Evolutionary conservation across 2,329 filamentous ascomycete genomes (phyloP), one percentile per base, ranked within the genome.

Genomic region (Paecilomyces niveus): DNA sequence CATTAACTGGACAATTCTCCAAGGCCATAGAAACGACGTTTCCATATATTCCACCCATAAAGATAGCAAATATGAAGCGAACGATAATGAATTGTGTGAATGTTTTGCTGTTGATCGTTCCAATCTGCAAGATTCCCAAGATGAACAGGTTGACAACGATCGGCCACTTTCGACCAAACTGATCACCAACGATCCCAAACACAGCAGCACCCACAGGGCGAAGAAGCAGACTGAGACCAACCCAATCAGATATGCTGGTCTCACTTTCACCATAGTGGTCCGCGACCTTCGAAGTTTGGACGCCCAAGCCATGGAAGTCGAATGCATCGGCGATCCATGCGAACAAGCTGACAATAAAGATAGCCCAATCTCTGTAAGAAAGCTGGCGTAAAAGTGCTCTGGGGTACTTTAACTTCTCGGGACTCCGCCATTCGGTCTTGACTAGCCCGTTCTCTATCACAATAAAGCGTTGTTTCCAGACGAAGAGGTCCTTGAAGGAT

Each of bases 21-120:
- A 92, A 78, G 0, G 88, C 88, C 84, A 90, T 92, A 54, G 88
- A 87, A 52, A 89, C 87, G 35, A 88, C 88, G 66, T 90, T 90
- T 35, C 89, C 89, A 71, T 90, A 91, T 11, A 92, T 85, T 64
- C 89, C 89, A 39, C 89, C 89, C 89, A 92, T 92, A 73, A 90
- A 89, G 11, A 92, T 77, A 21, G 89, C 89, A 65, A 91, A 92
- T 11, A 91, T 74, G 61, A 84, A 84, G 55, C 89, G 81, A 1
- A 91, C 88, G 8, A 84, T 88, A n/a, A 92, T 76, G 71, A 92
- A 92, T 66, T 90, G 83, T 57, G 81, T 72, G 70, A 90, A 94
- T 0, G 87, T 92, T 0, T 71, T 67, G 68, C 85, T 83, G 75
- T 91, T 94, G 65, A 91, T 91, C 18, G 90, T 94, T 24, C 85